Evolutionary conservation across 345 rosid species (phyloP).

Genomic region (Eucalyptus globulus): DNA sequence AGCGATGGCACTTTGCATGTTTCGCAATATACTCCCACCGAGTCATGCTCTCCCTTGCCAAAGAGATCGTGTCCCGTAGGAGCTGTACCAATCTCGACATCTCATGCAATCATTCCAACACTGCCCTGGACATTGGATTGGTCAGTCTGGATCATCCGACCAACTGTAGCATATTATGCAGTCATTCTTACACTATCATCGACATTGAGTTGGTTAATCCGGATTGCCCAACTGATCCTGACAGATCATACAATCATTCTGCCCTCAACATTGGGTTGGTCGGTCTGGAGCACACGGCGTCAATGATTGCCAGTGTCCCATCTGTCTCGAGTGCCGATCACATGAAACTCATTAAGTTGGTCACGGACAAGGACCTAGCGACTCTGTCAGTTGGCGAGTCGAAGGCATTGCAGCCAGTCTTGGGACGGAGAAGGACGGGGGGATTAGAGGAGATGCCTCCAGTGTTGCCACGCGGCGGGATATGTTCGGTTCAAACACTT

Average conservation of each 20-base stretch:
- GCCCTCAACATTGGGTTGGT: conserved; percentile 1
- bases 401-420: conserved; percentile 21
- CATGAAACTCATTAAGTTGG: conserved; percentile 17
- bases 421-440: conserved; percentile 33
- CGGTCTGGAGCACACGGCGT: rapidly evolving
- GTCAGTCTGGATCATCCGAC: not conserved
- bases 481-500: conserved; percentile 53
- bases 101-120: not conserved
- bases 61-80: too few relatives aligned
- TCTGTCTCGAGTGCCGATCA: not conserved
- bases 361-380: conserved; percentile 23
- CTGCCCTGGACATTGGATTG: conserved; percentile 2
- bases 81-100: too few relatives aligned
- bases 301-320: not conserved
- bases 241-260: not conserved
- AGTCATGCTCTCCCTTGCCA: too few relatives aligned
- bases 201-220: not conserved
- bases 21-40: too few relatives aligned
- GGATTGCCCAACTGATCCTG: not conserved
- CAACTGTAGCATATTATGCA: too few relatives aligned
- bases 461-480: conserved; percentile 22
- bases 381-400: conserved; percentile 18
- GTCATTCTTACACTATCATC: not conserved
- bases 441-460: conserved; percentile 14
- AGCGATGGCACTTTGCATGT: too few relatives aligned